Base-by-base conservation (phyloP, 176 grass and related monocot species). In the Carex littledalei region DNA sequence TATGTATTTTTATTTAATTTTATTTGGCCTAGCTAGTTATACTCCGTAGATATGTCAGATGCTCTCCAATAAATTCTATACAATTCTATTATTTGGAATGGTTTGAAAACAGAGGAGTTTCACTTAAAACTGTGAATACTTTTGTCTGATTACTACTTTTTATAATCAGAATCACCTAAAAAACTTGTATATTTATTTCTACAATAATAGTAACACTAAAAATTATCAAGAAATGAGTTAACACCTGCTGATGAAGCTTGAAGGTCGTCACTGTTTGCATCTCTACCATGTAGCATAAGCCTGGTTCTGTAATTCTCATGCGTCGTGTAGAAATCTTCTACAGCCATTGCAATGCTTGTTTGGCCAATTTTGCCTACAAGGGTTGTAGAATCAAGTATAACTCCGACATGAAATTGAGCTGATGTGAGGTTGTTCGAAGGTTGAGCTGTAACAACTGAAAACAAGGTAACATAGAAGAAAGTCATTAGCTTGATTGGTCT, bases 301-400 rank as follows among this genome's bases (percentile, higher is more conserved):
- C 76, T 87, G 4, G 93, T 89, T 41, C 18, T 87, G 37, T 84
- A 89, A 71, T 84, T 86, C 45, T 4, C 35, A 58, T 94, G 31
- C 18, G 15, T 64, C 6, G 6, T 17, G 39, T 94, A 87, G 73
- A 92, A 94, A 76, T 94, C 93, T 34, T 94, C 93, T 21, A 92
- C 49, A 15, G 93, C 90, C 88, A 94, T 52, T 18, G 39, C 41
- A 57, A 94, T 86, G 82, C 86, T 88, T 32, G 84, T 92, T 32
- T 64, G 31, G 69, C 88, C 87, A 31, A 92, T 77, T 49, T 90
- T 90, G 14, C 86, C 87, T 13, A 89, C 69, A 32, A 39, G 49
- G 24, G 85, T 71, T 1, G 45, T 29, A 3, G 72, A 16, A 14
- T 92, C 87, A 45, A 94, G 90, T 34, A 92, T 66, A 62, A 94